phyloP scores from a whole-genome alignment of 768 basidiomycete species.

The Megacollybia marginata region DNA sequence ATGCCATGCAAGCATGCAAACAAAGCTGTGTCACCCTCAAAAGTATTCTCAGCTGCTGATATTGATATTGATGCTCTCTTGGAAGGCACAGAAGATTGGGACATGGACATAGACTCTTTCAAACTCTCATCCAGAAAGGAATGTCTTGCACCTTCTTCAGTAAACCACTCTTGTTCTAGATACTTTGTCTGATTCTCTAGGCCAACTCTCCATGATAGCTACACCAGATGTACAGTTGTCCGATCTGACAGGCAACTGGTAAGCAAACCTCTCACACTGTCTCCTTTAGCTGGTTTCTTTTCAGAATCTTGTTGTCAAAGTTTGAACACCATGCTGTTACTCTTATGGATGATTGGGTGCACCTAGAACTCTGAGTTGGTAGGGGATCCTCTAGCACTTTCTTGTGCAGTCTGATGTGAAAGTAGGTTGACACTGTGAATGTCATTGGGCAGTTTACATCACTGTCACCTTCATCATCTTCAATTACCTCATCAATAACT shows the following conservation, averaged over 20 bases:
- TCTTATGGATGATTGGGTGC: slow-evolving; percentile 74
- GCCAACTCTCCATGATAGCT: not conserved
- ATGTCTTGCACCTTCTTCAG: not conserved
- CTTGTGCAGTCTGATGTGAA: not conserved
- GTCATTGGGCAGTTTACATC: slow-evolving; percentile 45
- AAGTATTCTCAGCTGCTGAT: slow-evolving; percentile 18
- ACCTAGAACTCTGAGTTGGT: slow-evolving; percentile 58
- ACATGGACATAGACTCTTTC: slow-evolving; percentile 53
- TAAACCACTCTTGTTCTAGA: too few relatives aligned
- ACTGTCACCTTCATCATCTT: slow-evolving; percentile 23
- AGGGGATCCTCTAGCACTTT: slow-evolving; percentile 6
- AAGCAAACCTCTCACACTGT: not conserved
- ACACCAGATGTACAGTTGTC: not conserved
- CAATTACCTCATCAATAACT: slow-evolving; percentile 37
- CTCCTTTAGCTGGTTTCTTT: slow-evolving; percentile 1
- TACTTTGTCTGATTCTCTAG: too few relatives aligned
- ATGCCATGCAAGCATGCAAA: slow-evolving; percentile 9
- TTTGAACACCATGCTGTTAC: slow-evolving; percentile 41
- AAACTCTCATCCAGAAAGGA: slow-evolving; percentile 45
- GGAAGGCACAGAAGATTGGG: slow-evolving; percentile 66
- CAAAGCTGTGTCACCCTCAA: slow-evolving; percentile 4
- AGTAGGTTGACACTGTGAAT: slow-evolving; percentile 75
- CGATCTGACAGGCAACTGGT: not conserved
- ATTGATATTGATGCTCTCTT: slow-evolving; percentile 42
- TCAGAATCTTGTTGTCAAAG: slow-evolving; percentile 46